These are phyloP conservation scores for Talaromyces proteolyticus DNA, from an alignment of 495 filamentous ascomycete species.

Conservation along the genomic window DNA sequence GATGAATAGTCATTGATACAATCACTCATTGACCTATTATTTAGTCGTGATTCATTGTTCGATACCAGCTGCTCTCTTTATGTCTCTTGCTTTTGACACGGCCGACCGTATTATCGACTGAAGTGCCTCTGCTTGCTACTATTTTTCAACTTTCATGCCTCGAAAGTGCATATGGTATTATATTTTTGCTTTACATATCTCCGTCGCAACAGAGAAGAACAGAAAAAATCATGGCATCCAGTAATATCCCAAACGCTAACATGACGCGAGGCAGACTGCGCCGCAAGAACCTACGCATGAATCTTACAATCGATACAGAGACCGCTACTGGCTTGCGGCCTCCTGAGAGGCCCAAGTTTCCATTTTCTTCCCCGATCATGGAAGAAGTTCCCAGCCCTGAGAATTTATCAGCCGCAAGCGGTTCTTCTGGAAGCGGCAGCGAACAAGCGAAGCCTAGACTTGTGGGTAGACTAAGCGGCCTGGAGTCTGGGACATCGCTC, in stretches of 20 bases:
- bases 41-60: not conserved
- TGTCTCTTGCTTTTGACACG: not conserved
- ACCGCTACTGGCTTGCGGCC: slow-evolving; percentile 15
- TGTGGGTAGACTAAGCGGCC: not conserved
- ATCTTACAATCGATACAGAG: not conserved
- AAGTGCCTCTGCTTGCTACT: too few species aligned
- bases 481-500: not conserved
- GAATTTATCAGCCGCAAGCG: not conserved
- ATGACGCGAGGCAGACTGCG: not conserved
- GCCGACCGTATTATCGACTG: too few species aligned
- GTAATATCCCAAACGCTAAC: not conserved
- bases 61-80: not conserved
- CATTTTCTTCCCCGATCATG: slow-evolving; percentile 39
- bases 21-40: not conserved
- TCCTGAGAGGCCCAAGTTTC: slow-evolving; percentile 28
- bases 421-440: not conserved
- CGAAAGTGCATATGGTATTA: not conserved
- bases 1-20: not conserved
- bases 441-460: not conserved
- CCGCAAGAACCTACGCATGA: not conserved
- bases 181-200: not conserved
- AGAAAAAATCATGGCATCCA: not conserved
- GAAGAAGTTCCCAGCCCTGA: slow-evolving; percentile 35
- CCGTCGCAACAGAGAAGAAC: not conserved
- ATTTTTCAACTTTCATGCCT: too few species aligned